Base-by-base conservation (phyloP, 371 early-diverging fungal species). In the Mortierella sp. region DNA sequence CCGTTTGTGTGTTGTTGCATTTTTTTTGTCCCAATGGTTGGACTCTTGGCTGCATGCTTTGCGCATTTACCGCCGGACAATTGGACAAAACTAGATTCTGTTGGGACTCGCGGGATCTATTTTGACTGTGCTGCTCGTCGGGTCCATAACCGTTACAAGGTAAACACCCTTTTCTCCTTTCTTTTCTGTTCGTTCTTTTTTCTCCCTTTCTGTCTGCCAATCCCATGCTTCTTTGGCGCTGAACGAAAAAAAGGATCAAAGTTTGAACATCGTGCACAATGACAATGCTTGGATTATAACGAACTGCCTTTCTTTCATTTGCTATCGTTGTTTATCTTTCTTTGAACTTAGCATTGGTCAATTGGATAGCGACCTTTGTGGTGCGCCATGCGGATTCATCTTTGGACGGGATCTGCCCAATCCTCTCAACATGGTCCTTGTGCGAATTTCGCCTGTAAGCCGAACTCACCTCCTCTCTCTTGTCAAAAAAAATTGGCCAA, bases 341-440 rank as follows among this genome's bases (percentile, higher is more conserved):
- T 73, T 64, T 37, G 53, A 51, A 82, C 21, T 69, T 69, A 89
- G 88, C 57, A 78, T 88, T 71, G 92, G 91, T 67, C 91, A 93
- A 76, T 78, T 92, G 40, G 86, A 87, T 3, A 86, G 81, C 73
- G 90, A 93, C 1, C 72, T 94, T 37, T 94, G 94, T 81, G 94
- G 94, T 28, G 90, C 89, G 44, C 78, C 89, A 77, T 94, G 94
- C 76, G 93, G 93, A 31, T 93, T 91, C 79, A 89, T 92, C 51
- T 90, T 93, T 70, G 88, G 86, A 44, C 89, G 90, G 72, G 89
- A 89, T 59, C 72, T 92, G 13, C 90, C 91, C 57, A 94, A 94
- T 81, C 93, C 92, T 3, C 82, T 94, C 81, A 92, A 93, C 72
- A 85, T 88, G 44, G 88, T 91, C 40, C 90, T 93, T 82, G 80